Percentiles rank a stretch among this genome's conserved stretches.
These are phyloP conservation scores for Ophiostoma montium DNA, from an alignment of 2,329 filamentous ascomycete species.

Conservation along the genomic window DNA sequence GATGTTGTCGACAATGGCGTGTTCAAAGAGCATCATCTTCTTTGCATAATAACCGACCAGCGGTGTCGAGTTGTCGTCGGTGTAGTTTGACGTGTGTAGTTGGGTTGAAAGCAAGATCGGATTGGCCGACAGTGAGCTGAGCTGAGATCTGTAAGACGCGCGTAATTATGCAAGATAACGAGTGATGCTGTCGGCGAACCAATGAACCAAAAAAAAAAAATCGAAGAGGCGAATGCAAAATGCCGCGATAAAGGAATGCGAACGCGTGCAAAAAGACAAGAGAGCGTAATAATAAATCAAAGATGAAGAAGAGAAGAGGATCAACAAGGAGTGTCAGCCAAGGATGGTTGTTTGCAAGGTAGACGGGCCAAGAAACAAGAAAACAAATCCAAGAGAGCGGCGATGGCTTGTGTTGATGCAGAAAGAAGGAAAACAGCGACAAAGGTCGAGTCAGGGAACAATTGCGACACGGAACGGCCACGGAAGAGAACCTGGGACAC, in stretches of 20 bases:
- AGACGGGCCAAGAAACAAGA: no score
- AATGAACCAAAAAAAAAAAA: no score
- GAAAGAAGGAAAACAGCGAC: not conserved
- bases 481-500: not conserved
- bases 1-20: constrained; percentile 25
- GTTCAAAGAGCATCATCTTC: constrained; percentile 28
- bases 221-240: no score
- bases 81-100: not conserved
- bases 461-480: not conserved
- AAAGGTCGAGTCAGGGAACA: not conserved
- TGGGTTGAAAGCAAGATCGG: not conserved
- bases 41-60: constrained; percentile 8
- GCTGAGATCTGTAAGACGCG: not conserved
- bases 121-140: not conserved
- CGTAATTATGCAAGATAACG: not conserved
- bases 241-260: no score
- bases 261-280: no score
- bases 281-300: no score
- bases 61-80: not conserved
- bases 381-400: not conserved
- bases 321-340: no score
- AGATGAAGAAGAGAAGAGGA: no score
- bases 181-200: not conserved
- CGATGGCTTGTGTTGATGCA: not conserved
- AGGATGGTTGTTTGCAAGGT: no score